Conservation (phyloP, 306 rosid species). For the Prunus padus region DNA sequence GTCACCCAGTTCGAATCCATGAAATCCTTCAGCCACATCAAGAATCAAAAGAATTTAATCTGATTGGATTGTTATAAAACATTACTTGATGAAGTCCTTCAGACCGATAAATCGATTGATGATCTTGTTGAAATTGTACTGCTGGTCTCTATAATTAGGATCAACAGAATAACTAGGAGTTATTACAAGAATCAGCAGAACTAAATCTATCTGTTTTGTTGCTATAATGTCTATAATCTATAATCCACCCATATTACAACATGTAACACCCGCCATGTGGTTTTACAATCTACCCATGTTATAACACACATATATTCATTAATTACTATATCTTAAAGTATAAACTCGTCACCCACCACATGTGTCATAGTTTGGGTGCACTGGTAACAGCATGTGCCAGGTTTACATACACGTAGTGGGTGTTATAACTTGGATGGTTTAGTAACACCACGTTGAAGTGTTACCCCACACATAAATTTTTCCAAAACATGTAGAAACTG, state of each 20-base stretch:
- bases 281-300: not conserved
- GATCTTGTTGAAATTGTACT: not conserved
- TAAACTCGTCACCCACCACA: not conserved
- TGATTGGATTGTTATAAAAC: not conserved
- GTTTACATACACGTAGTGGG: not conserved
- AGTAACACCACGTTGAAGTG: not conserved
- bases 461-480: not conserved
- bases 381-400: not conserved
- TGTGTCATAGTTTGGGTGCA: not conserved
- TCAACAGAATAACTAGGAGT: not conserved
- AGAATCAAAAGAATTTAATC: not conserved
- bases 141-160: not conserved
- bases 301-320: not conserved
- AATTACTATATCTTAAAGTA: not conserved
- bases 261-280: not conserved
- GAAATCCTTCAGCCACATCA: too few relatives aligned
- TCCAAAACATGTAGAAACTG: not conserved
- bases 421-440: not conserved
- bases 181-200: not conserved
- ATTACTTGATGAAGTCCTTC: not conserved
- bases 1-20: too few relatives aligned
- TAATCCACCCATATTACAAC: not conserved
- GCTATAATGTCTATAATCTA: not conserved
- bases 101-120: not conserved
- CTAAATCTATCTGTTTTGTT: not conserved